A percentile compares a stretch with the other conserved stretches of the same genome.
phyloP scores from a whole-genome alignment of 1,284 basidiomycete genomes.

The Apiotrichum laibachii region DNA sequence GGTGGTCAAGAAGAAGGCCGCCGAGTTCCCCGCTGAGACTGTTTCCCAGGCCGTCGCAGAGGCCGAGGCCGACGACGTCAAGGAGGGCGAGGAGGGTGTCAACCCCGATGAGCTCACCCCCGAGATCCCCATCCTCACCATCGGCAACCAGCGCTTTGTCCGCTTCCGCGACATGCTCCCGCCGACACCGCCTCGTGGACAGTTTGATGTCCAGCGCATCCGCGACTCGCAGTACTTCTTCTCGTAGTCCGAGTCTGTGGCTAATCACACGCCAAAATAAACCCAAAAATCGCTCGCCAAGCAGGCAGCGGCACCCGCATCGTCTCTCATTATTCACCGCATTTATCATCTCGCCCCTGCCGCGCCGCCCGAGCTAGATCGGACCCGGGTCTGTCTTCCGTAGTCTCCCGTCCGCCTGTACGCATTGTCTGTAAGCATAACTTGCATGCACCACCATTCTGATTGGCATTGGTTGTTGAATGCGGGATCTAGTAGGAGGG shows the following conservation, averaged over 20 bases:
- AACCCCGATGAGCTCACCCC: constrained; percentile 8
- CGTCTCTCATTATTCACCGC: too few relatives aligned
- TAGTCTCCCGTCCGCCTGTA: not conserved
- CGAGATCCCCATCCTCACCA: constrained; percentile 11
- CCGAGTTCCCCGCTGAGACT: constrained; percentile 6
- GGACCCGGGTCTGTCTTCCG: too few relatives aligned
- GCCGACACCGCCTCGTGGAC: constrained; percentile 77
- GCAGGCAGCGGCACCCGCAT: too few relatives aligned
- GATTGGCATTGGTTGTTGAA: not conserved
- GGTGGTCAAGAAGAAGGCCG: constrained; percentile 11
- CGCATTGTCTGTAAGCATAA: constrained; percentile 22
- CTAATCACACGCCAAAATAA: too few relatives aligned
- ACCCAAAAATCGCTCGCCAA: too few relatives aligned
- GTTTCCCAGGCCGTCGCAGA: constrained; percentile 7
- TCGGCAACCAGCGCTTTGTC: constrained; percentile 58
- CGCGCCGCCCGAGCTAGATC: too few relatives aligned
- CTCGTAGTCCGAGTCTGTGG: constrained; percentile 36
- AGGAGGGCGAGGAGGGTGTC: constrained; percentile 9
- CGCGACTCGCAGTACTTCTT: constrained; percentile 86
- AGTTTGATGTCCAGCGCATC: constrained; percentile 83
- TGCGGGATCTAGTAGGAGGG: not conserved
- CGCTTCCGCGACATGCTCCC: constrained; percentile 75
- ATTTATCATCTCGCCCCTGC: too few relatives aligned
- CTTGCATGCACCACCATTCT: constrained; percentile 19
- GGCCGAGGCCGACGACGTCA: constrained; percentile 2